A percentile compares a stretch with the other conserved stretches of the same genome.
Conservation (phyloP, 2,329 filamentous ascomycete species). For the Monosporascus sp. region DNA sequence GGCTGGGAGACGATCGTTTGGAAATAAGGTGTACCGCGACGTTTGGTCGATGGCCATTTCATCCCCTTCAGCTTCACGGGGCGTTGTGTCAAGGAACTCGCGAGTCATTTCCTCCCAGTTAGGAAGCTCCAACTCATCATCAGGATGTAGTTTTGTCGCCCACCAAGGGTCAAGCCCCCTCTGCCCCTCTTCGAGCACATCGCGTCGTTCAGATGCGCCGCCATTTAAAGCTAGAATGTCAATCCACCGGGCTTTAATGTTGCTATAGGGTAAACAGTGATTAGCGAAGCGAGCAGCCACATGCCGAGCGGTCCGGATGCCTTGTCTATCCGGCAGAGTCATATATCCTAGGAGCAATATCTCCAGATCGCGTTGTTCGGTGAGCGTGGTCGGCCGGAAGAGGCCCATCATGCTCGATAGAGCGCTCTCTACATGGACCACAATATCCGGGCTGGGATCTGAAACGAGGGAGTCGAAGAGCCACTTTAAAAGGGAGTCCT, state of each 20-base stretch:
- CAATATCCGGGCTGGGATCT: constrained; percentile 69
- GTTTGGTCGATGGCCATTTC: constrained; percentile 36
- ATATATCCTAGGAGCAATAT: constrained; percentile 65
- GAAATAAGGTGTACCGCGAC: constrained; percentile 31
- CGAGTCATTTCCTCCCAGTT: constrained; percentile 47
- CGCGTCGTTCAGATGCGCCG: constrained; percentile 62
- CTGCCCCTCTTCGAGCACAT: constrained; percentile 83
- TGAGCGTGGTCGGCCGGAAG: constrained; percentile 29
- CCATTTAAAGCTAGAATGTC: constrained; percentile 75
- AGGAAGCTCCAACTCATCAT: constrained; percentile 35
- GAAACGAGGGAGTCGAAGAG: constrained; percentile 78
- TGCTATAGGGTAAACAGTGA: constrained; percentile 73
- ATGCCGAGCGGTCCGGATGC: constrained; percentile 71
- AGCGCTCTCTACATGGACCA: constrained; percentile 84
- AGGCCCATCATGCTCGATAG: constrained; percentile 64
- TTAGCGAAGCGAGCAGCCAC: constrained; percentile 87
- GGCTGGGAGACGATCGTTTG: constrained; percentile 43
- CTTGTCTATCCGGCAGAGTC: constrained; percentile 43
- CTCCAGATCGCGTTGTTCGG: constrained; percentile 34
- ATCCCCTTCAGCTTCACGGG: constrained; percentile 17
- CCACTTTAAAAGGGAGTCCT: constrained; percentile 61
- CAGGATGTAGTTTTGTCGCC: constrained; percentile 26
- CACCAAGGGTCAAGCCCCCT: constrained; percentile 73
- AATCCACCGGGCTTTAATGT: constrained; percentile 79
- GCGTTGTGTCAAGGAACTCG: constrained; percentile 39